Percentiles rank a stretch among this genome's conserved stretches.
Conservation (phyloP, 1,139 yeast species). For the Debaryomyces sp. region DNA sequence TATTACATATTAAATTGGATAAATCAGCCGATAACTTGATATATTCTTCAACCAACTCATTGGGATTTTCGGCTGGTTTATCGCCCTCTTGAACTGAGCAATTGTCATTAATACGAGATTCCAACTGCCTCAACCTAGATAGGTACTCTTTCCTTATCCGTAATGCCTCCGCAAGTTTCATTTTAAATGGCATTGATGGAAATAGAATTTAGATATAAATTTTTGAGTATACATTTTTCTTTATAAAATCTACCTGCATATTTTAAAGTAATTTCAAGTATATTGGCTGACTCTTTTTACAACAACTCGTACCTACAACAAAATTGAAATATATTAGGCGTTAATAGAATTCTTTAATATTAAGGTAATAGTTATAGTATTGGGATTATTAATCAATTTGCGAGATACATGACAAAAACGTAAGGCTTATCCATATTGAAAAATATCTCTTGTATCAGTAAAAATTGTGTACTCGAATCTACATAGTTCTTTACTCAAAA, state of each 20-base stretch:
- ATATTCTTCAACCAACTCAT: slow-evolving; percentile 10
- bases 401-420: neutral
- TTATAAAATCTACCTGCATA: too few species aligned
- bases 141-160: slow-evolving; percentile 16
- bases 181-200: neutral
- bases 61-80: slow-evolving; percentile 15
- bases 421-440: neutral
- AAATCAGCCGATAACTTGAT: slow-evolving; percentile 10
- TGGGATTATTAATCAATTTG: too few species aligned
- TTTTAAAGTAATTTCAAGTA: too few species aligned
- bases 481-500: too few species aligned
- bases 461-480: neutral
- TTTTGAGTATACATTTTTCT: too few species aligned
- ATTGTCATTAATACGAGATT: slow-evolving; percentile 13
- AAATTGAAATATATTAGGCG: too few species aligned
- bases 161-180: slow-evolving; percentile 20
- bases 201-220: too few species aligned
- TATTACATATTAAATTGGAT: slow-evolving; percentile 12
- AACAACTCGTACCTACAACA: too few species aligned
- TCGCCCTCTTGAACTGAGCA: slow-evolving; percentile 20
- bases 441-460: neutral
- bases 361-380: too few species aligned
- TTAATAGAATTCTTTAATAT: too few species aligned
- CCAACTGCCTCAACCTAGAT: slow-evolving; percentile 10
- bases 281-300: too few species aligned